Base-by-base conservation (phyloP, 2,329 filamentous ascomycete species). In the Zasmidium cellare region DNA sequence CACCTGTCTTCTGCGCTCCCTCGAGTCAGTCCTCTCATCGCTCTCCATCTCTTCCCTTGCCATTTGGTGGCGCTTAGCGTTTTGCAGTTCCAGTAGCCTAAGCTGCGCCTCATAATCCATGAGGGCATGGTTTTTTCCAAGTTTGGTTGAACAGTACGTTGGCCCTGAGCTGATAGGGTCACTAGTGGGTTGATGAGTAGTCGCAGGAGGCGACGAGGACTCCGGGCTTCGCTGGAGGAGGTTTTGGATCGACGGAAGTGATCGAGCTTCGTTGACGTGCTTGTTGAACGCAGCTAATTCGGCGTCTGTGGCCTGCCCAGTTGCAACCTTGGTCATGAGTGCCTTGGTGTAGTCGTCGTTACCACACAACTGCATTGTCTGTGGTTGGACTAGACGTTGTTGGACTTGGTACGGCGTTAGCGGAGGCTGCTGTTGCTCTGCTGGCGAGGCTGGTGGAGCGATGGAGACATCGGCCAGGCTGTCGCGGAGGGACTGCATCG, bases 61-160 rank as follows among this genome's bases (percentile, higher is more conserved):
- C 9, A 24, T 6, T 5, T 23, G 19, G n/a, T 28, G 24, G 24
- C 57, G 25, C 45, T 53, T 61, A 31, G 56, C 61, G 51, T 58
- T 59, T 18, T 59, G 56, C 48, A 41, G 92, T 22, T 51, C 89
- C 12, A 92, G 80, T 38, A 91, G 76, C 88, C 90, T 91, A 69
- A 92, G 76, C 72, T 92, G 89, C 88, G 91, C 90, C 76, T 92
- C 88, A 68, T 92, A 92, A 72, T 92, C 89, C 73, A n/a, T n/a
- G n/a, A n/a, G n/a, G n/a, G n/a, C n/a, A n/a, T n/a, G n/a, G n/a
- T n/a, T n/a, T n/a, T n/a, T n/a, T n/a, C n/a, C n/a, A n/a, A n/a
- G n/a, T n/a, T n/a, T n/a, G n/a, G n/a, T n/a, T n/a, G n/a, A n/a
- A n/a, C n/a, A n/a, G n/a, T n/a, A n/a, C n/a, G n/a, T n/a, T n/a